Base-by-base conservation (phyloP, 2,329 filamentous ascomycete genomes). In the Plectosphaerella sp. region DNA sequence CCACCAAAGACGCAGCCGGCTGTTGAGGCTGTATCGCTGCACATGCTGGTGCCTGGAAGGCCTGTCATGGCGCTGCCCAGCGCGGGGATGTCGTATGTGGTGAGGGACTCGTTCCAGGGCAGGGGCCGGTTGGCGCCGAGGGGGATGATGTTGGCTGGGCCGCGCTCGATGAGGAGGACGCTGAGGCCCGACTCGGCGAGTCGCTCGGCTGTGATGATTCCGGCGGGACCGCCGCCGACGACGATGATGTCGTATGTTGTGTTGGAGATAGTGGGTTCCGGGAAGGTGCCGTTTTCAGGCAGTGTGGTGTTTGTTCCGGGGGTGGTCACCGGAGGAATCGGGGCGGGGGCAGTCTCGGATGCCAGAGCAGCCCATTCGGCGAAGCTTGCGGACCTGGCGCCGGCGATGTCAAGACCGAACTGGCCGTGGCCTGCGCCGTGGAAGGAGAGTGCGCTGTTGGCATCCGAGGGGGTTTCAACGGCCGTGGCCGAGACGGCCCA, bases 381-480 rank as follows among this genome's bases (percentile, higher is more conserved):
- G 41, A 55, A 55, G 48, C 66, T 59, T 39, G 65, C 57, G 20
- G 68, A 71, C 56, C 63, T 67, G 47, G 65, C 67, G 4, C 52
- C 54, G 10, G 52, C 48, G 22, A 73, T 58, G 33, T 63, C 62
- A 14, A 69, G 60, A 3, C 62, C 63, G 42, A 68, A 72, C 45
- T 64, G 62, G 5, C 70, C 69, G 39, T 72, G 75, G 1, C 67
- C 66, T 18, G 65, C 67, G 6, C 65, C 64, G 45, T 77, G 74
- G 54, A 72, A 72, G 12, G 61, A 64, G 22, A 77, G 59, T 16
- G 62, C 58, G 3, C 65, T 65, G 16, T 62, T 58, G 4, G 68
- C 51, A 41, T 67, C 62, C 1, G 66, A 62, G 1, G 67, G 64
- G 4, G 62, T 62, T 1, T 59, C 61, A 8, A 69, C 65, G 25